Percentiles rank a stretch among this genome's conserved stretches.
Evolutionary conservation across 495 filamentous ascomycete species (phyloP).

Genomic region (Corynascus novoguineensis): DNA sequence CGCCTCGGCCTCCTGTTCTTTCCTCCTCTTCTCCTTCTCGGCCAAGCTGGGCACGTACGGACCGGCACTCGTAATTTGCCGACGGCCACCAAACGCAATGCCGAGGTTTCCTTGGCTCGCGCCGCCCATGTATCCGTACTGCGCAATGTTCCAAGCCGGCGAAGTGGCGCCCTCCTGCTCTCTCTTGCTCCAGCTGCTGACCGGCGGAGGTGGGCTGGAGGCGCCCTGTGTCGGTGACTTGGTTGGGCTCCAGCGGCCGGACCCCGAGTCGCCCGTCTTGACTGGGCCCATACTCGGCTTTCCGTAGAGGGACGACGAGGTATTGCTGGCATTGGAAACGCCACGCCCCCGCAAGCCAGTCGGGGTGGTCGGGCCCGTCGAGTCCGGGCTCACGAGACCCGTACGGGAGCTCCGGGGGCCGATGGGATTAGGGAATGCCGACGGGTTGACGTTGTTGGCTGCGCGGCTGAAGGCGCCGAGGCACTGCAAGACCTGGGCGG

Average conservation of each 20-base stretch:
- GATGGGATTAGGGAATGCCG: conserved; percentile 65
- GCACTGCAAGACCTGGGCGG: conserved; percentile 93
- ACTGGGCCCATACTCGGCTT: conserved; percentile 38
- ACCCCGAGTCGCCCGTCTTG: conserved; percentile 45
- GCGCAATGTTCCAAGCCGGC: conserved; percentile 97
- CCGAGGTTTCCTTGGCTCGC: conserved; percentile 95
- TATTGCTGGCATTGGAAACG: conserved; percentile 62
- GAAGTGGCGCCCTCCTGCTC: conserved; percentile 71
- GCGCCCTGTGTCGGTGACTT: conserved; percentile 44
- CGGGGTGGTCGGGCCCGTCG: conserved; percentile 52
- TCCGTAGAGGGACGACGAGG: conserved; percentile 51
- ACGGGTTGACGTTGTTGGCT: conserved; percentile 71
- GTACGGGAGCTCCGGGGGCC: conserved; percentile 59
- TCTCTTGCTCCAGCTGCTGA: conserved; percentile 89
- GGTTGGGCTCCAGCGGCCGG: conserved; percentile 58
- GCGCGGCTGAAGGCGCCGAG: conserved; percentile 84
- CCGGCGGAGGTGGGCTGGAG: conserved; percentile 38
- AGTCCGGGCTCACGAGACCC: conserved; percentile 60
- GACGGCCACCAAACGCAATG: conserved; percentile 80
- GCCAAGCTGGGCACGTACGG: conserved; percentile 70
- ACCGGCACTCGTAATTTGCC: conserved; percentile 82
- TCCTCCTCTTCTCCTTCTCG: conserved; percentile 50
- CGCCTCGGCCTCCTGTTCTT: conserved; percentile 48
- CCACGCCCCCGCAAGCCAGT: conserved; percentile 53
- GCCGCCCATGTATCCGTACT: conserved; percentile 98